These are phyloP conservation scores for Knufia fluminis DNA, from an alignment of 2,329 filamentous ascomycete genomes.

Conservation along the genomic window DNA sequence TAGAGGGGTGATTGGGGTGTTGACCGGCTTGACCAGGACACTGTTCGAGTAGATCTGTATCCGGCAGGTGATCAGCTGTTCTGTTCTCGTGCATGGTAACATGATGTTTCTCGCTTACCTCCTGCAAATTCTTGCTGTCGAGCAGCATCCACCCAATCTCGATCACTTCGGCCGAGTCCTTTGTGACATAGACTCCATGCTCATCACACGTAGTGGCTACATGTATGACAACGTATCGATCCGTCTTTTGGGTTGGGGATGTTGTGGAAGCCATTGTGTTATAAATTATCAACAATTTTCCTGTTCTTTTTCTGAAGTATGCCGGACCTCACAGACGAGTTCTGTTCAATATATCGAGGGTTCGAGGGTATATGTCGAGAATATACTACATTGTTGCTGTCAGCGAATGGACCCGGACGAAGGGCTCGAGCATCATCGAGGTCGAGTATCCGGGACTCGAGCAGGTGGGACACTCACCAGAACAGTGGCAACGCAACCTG, in stretches of 20 bases:
- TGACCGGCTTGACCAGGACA: constrained; percentile 94
- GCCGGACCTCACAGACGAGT: neutral
- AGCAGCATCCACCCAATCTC: constrained; percentile 97
- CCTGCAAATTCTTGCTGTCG: constrained; percentile 81
- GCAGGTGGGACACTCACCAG: neutral
- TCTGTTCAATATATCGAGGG: neutral
- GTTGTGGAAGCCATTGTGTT: constrained; percentile 37
- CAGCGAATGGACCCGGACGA: neutral
- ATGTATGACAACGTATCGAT: constrained; percentile 96
- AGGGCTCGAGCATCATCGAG: neutral
- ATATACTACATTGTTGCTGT: constrained; percentile 5
- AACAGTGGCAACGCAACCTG: constrained; percentile 2
- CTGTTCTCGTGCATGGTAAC: constrained; percentile 4
- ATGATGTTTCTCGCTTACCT: constrained; percentile 52
- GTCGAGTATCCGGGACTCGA: neutral
- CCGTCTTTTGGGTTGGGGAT: constrained; percentile 61
- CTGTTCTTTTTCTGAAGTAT: constrained; percentile 24
- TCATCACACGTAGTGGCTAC: constrained; percentile 98
- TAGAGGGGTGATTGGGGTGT: constrained; percentile 94
- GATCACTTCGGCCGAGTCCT: constrained; percentile 98
- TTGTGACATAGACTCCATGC: constrained; percentile 97
- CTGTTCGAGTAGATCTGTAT: constrained; percentile 82
- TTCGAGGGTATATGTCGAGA: constrained; percentile 2
- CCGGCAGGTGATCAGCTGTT: constrained; percentile 14
- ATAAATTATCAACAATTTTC: constrained; percentile 17